phyloP scores from a whole-genome alignment of 441 rosid species.

The Macaranga tanarius region DNA sequence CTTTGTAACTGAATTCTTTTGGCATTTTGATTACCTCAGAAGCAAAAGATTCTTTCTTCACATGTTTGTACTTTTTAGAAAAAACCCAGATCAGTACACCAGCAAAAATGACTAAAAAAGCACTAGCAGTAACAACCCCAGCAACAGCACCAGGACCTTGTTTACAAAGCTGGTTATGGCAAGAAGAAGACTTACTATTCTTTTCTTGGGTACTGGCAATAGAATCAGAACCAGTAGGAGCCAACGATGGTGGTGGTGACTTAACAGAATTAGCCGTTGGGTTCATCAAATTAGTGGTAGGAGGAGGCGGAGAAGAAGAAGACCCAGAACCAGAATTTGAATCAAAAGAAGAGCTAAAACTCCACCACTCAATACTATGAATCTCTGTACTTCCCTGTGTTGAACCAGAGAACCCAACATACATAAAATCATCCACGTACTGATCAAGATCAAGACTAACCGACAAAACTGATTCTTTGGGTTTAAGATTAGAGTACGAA shows the following conservation, averaged over 20 bases:
- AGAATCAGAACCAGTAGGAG: constrained; percentile 46
- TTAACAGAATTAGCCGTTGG: constrained; percentile 63
- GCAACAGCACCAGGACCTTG: constrained; percentile 91
- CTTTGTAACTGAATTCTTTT: constrained; percentile 82
- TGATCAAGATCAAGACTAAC: constrained; percentile 62
- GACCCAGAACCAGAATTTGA: constrained; percentile 29
- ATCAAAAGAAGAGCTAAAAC: constrained; percentile 69
- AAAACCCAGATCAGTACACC: constrained; percentile 73
- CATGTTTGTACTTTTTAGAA: constrained; percentile 55
- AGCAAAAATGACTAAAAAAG: constrained; percentile 75
- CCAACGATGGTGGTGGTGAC: constrained; percentile 61
- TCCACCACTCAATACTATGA: constrained; percentile 95
- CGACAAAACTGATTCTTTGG: constrained; percentile 59
- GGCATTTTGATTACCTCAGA: constrained; percentile 83
- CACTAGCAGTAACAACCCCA: constrained; percentile 92
- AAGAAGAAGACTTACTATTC: constrained; percentile 47
- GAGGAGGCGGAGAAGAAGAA: constrained; percentile 55
- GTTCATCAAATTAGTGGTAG: constrained; percentile 56
- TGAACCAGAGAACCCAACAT: constrained; percentile 94
- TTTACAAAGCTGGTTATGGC: constrained; percentile 81
- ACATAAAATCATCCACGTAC: constrained; percentile 83
- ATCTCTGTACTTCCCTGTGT: constrained; percentile 95
- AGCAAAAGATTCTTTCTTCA: constrained; percentile 58
- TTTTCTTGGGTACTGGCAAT: constrained; percentile 32
- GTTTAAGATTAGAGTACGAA: constrained; percentile 85